Conservation (phyloP, 106 monocot species). For the Dactylorhiza incarnata region DNA sequence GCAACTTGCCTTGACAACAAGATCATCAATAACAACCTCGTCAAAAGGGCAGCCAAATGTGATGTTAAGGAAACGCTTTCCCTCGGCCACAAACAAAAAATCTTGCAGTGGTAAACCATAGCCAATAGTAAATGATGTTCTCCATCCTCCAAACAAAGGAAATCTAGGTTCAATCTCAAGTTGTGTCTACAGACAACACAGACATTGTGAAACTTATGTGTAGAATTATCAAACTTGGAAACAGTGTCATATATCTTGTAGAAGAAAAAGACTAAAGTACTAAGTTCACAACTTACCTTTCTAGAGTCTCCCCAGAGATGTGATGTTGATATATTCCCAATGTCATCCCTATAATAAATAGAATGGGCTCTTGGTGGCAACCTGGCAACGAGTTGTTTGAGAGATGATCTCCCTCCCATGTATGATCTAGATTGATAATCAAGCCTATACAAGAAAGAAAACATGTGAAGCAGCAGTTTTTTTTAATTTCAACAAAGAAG, state of each 20-base stretch:
- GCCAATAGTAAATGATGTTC: conserved; percentile 86
- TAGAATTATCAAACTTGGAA: not conserved
- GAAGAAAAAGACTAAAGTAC: not conserved
- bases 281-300: conserved; percentile 34
- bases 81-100: conserved; percentile 73
- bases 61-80: conserved; percentile 76
- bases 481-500: not conserved
- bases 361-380: conserved; percentile 94
- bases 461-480: not conserved
- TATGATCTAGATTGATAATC: conserved; percentile 71
- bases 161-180: conserved; percentile 87
- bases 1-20: conserved; percentile 73
- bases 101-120: conserved; percentile 83
- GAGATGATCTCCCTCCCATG: conserved; percentile 58
- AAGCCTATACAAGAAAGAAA: conserved; percentile 42
- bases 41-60: conserved; percentile 81
- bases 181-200: conserved; percentile 59
- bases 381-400: conserved; percentile 64
- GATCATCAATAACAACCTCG: conserved; percentile 71
- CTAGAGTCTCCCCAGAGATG: conserved; percentile 73
- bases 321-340: conserved; percentile 94
- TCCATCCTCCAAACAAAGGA: conserved; percentile 98
- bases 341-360: conserved; percentile 98
- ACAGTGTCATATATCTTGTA: not conserved
- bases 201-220: not conserved